Base-by-base conservation (phyloP, 345 rosid genomes). In the Carallia brachiata region DNA sequence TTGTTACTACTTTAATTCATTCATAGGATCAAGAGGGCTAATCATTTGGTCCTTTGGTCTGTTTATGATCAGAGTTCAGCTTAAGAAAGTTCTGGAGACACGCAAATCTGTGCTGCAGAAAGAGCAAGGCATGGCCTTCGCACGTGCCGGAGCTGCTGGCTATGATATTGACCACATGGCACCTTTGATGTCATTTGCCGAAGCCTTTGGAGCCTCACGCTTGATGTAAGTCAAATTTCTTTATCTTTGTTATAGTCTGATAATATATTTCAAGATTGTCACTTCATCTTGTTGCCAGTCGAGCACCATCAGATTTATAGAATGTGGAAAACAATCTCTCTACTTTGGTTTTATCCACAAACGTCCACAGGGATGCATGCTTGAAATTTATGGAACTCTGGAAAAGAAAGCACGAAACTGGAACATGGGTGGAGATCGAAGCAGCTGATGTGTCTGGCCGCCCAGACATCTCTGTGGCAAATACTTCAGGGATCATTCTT, bases 61-160 rank as follows among this genome's bases (percentile, higher is more conserved):
- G 7, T 57, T 48, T 40, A 44, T 74, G 23, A 71, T 57, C 75
- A 96, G 98, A 84, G 88, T 82, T 73, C 94, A 96, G 80, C 97
- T 92, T 70, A 66, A 89, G 85, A 90, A 85, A 86, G 97, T 89
- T 75, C 78, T 96, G 72, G 98, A 90, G 87, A 87, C 94, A 52
- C 86, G 99, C 62, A 89, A 68, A 84, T 79, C 77, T 60, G 83
- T 81, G 73, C 81, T 96, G 70, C 98, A 86, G 85, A 92, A 92
- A 79, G 99, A 96, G 84, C 99, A 96, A 86, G 99, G 98, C 44
- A 96, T 96, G 99, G 98, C 98, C 75, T 96, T 96, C 80, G 99
- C 99, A 57, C 96, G 97, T 73, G 97, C 99, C 75, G 91, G 79
- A 15, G 99, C 99, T 78, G 99, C 99, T 83, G 95, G 97, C 82